Percentiles rank a stretch among this genome's conserved stretches.
Evolutionary conservation across 768 basidiomycete genomes (phyloP).

Genomic region (Postia placenta): DNA sequence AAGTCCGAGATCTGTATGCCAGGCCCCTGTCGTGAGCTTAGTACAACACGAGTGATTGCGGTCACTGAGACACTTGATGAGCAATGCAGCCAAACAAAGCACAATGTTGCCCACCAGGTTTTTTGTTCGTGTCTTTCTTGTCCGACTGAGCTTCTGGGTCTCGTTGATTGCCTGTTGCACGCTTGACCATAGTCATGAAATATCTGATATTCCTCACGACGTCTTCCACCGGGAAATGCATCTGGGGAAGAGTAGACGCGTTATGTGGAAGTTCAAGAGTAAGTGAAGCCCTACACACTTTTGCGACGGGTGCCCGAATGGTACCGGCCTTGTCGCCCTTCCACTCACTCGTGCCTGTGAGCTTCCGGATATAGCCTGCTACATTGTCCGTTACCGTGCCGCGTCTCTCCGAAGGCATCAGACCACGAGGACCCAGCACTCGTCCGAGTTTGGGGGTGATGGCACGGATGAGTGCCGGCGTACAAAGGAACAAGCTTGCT

Average conservation of each 20-base stretch:
- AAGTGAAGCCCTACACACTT: slow-evolving; percentile 42
- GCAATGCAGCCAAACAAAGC: not conserved
- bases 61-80: slow-evolving; percentile 42
- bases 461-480: slow-evolving; percentile 67
- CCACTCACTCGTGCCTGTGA: slow-evolving; percentile 87
- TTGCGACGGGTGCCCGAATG: slow-evolving; percentile 76
- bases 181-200: slow-evolving; percentile 70
- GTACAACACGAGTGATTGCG: slow-evolving; percentile 70
- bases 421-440: slow-evolving; percentile 77
- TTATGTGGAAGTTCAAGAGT: no score
- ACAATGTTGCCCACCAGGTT: slow-evolving; percentile 33
- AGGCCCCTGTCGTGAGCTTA: slow-evolving; percentile 86
- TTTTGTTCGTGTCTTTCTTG: slow-evolving; percentile 29
- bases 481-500: slow-evolving; percentile 82
- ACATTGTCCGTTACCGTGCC: slow-evolving; percentile 94
- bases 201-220: slow-evolving; percentile 74
- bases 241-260: slow-evolving; percentile 31
- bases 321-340: slow-evolving; percentile 84
- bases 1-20: slow-evolving; percentile 82
- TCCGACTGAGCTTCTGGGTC: slow-evolving; percentile 40
- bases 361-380: slow-evolving; percentile 68
- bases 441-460: slow-evolving; percentile 79
- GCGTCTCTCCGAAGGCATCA: slow-evolving; percentile 93
- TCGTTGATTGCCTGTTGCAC: slow-evolving; percentile 64
- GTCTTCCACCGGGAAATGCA: slow-evolving; percentile 69